Evolutionary conservation across 192 early-diverging fungal genomes (phyloP), one percentile per base, ranked within the genome.

Genomic region (Dimargaris cristalligena): DNA sequence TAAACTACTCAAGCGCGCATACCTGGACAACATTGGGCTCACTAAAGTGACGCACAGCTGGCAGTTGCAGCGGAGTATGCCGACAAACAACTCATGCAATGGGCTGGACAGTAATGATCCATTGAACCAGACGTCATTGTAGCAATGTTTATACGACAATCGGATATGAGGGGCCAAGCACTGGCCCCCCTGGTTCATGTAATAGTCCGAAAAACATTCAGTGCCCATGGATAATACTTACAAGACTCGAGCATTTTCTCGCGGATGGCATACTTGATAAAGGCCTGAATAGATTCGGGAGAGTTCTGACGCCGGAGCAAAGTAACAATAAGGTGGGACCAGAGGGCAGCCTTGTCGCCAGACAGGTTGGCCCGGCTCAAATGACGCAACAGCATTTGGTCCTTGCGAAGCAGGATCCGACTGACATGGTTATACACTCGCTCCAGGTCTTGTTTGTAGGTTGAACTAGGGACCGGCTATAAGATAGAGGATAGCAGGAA

Each of bases 251-350:
- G 44, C 31, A 71, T 58, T 44, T 74, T 67, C 50, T 64, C 44
- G 38, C 66, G 65, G 46, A 71, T 71, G 25, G 73, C 69, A 33
- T 64, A 54, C 58, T 67, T 67, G 60, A 74, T 67, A 67, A 71
- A 65, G 44, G 52, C 48, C 22, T 69, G 65, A 22, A 74, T 70
- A 3, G 63, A 62, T 49, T 67, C 63, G 20, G 66, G 45, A 1
- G 73, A 33, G 30, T 56, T 56, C 34, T 56, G 54, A n/a, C 34
- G 30, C 16, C 32, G 26, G 18, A 56, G 54, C 31, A 56, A 29
- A 23, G 30, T 29, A 29, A 56, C 32, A 23, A 56, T 56, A 14
- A 56, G 54, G 29, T 56, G 54, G 4, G 54, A 56, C 54, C 54
- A 56, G 34, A 56, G 34, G 18, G 34, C 54, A 13, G 54, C 54